Evolutionary conservation across 805 yeast genomes (phyloP).

Genomic region (Spathaspora arborariae): DNA sequence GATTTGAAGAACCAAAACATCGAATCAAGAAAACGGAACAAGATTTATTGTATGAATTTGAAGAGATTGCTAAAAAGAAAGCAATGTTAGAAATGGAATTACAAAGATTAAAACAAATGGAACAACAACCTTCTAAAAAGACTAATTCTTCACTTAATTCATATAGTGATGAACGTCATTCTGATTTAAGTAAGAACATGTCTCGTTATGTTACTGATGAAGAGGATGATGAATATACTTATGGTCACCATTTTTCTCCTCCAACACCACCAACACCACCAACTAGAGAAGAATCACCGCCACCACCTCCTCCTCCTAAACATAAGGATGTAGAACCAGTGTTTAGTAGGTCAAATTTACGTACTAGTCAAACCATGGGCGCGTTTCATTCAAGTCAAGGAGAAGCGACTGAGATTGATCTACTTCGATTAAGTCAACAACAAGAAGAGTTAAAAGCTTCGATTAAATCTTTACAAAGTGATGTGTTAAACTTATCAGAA

Average conservation of each 20-base stretch:
- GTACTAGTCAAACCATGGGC: background rate
- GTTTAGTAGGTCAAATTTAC: background rate
- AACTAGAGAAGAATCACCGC: slow-evolving; percentile 19
- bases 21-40: slow-evolving; percentile 1
- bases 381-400: background rate
- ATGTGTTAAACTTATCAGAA: slow-evolving; percentile 53
- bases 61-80: slow-evolving; percentile 31
- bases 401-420: slow-evolving; percentile 21
- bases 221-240: slow-evolving; percentile 10
- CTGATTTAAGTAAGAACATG: slow-evolving; percentile 32
- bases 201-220: slow-evolving; percentile 20
- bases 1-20: background rate
- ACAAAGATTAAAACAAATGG: slow-evolving; percentile 29
- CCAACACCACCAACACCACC: slow-evolving; percentile 31
- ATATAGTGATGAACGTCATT: slow-evolving; percentile 37
- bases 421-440: slow-evolving; percentile 24
- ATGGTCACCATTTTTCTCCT: slow-evolving; percentile 26
- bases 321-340: slow-evolving; percentile 6
- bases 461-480: slow-evolving; percentile 41
- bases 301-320: slow-evolving; percentile 43
- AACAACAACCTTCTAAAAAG: slow-evolving; percentile 10
- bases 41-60: slow-evolving; percentile 16
- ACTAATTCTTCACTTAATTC: slow-evolving; percentile 22
- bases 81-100: slow-evolving; percentile 39
- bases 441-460: slow-evolving; percentile 38